Evolutionary conservation across 2,329 filamentous ascomycete genomes (phyloP).

Genomic region (Neoscytalidium dimidiatum): DNA sequence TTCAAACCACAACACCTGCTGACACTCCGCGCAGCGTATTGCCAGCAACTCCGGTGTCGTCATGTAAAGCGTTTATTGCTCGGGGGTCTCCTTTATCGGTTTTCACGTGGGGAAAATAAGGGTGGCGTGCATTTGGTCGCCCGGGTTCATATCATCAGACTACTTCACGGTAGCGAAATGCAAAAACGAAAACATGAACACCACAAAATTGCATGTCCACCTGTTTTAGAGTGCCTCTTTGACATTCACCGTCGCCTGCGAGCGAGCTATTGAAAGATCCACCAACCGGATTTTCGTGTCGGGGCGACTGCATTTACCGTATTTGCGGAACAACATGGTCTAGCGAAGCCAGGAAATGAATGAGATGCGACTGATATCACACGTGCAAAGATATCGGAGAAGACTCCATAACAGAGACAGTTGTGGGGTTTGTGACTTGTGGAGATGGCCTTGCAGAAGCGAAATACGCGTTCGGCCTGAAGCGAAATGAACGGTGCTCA

Average conservation of each 20-base stretch:
- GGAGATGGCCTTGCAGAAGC: constrained; percentile 1
- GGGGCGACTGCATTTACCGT: background rate
- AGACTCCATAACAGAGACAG: background rate
- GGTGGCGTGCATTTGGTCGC: constrained; percentile 21
- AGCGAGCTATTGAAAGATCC: too few relatives aligned
- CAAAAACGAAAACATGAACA: constrained; percentile 20
- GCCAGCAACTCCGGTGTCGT: constrained; percentile 99
- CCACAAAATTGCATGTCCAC: background rate
- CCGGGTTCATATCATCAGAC: constrained; percentile 19
- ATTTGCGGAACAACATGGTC: background rate
- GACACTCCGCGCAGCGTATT: constrained; percentile 72
- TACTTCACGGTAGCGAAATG: constrained; percentile 19
- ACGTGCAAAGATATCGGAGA: background rate
- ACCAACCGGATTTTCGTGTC: background rate
- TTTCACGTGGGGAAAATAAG: constrained; percentile 21
- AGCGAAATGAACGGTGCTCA: background rate
- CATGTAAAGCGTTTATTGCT: constrained; percentile 69
- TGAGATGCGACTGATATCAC: background rate
- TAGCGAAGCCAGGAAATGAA: background rate
- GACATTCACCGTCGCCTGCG: background rate
- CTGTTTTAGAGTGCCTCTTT: background rate
- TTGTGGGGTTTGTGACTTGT: background rate
- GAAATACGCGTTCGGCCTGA: constrained; percentile 4
- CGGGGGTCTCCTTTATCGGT: constrained; percentile 19
- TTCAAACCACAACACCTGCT: constrained; percentile 25